Evolutionary conservation across 2,329 filamentous ascomycete species (phyloP), one percentile per base, ranked within the genome.

Genomic region (Alternaria longipes): DNA sequence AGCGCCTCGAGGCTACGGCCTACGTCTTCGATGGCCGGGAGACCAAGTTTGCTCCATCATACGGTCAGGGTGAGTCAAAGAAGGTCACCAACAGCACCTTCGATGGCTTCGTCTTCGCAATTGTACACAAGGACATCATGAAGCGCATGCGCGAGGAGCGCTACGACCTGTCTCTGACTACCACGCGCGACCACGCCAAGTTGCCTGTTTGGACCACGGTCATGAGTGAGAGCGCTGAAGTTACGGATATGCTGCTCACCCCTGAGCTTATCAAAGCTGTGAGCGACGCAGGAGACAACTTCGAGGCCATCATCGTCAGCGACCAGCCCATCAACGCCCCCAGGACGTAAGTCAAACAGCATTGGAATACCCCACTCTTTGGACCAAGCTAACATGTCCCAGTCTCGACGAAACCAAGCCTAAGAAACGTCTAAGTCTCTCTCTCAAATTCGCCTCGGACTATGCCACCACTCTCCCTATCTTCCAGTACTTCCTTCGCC

Each of bases 71-170:
- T 81, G 86, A 84, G 82, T 87, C 74, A 71, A 90, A 88, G 85
- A 89, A 89, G 83, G 77, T 81, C 73, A 67, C 81, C 74, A 88
- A 85, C 78, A 89, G 87, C 60, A 81, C 81, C 40, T 98, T 90
- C 74, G 95, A 98, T 77, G 90, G 90, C 45, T 99, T 98, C 74
- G 94, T 99, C 66, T 98, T 91, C 87, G 94, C 93, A 51, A 81
- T 99, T 68, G 94, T 98, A 64, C 93, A 98, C 86, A 99, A 99
- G 87, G 90, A 93, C 72, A 83, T 86, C 78, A 98, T 99, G 94
- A 92, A 92, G 83, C 84, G 88, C 73, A 86, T 97, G 71, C 91
- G 95, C 63, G 91, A 97, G 49, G 93, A 97, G 65, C 91, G 95
- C 71, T 99, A 97, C 81, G 95, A 99, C 78, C 84, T 97, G 56